A percentile compares a stretch with the other conserved stretches of the same genome.
phyloP scores from a whole-genome alignment of 2,329 filamentous ascomycete genomes.

The Neophaeococcomyces mojaviensis region DNA sequence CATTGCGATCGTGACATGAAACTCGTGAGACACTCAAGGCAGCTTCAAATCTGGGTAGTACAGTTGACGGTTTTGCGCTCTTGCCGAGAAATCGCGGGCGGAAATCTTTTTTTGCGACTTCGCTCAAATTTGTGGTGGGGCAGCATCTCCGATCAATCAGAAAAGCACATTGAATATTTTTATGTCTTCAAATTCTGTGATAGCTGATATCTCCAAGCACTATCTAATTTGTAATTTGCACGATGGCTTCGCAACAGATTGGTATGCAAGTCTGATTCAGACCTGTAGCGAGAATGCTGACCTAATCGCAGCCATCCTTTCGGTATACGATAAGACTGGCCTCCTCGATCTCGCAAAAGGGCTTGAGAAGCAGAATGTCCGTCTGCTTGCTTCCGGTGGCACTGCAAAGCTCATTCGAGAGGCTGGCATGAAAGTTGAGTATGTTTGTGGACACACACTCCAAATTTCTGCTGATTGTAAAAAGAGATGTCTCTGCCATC shows the following conservation, averaged over 20 bases:
- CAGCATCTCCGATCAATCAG: too few relatives aligned
- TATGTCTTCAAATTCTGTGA: too few relatives aligned
- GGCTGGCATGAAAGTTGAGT: slow-evolving; percentile 92
- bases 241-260: slow-evolving; percentile 7
- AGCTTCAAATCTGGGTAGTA: too few relatives aligned
- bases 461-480: slow-evolving; percentile 10
- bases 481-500: slow-evolving; percentile 94
- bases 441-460: slow-evolving; percentile 32
- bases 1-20: too few relatives aligned
- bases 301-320: slow-evolving; percentile 67
- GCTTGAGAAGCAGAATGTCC: slow-evolving; percentile 79
- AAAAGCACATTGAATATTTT: too few relatives aligned
- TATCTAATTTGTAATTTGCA: neutral
- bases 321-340: slow-evolving; percentile 98
- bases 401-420: slow-evolving; percentile 96
- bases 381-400: slow-evolving; percentile 87
- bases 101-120: too few relatives aligned
- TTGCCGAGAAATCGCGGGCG: too few relatives aligned
- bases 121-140: too few relatives aligned
- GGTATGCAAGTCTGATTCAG: neutral
- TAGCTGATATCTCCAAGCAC: neutral
- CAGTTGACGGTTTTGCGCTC: too few relatives aligned
- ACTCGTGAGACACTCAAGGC: too few relatives aligned
- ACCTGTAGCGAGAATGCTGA: neutral
- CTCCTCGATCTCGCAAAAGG: slow-evolving; percentile 88